Conservation (phyloP, 352 stramenopile genomes). For the Globisporangium viniferum region DNA sequence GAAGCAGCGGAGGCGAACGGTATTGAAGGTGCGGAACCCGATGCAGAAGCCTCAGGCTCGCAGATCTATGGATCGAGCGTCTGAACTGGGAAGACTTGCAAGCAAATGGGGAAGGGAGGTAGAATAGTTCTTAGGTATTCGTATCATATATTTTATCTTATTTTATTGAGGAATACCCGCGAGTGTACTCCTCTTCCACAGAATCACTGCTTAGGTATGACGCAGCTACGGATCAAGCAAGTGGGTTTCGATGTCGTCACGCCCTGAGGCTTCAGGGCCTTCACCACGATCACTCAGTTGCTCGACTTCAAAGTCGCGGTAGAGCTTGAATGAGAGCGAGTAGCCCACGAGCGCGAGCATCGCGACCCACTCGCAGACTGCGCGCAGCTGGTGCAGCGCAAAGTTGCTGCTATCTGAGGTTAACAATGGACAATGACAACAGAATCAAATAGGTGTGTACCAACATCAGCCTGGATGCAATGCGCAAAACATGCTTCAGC, state of each 20-base stretch:
- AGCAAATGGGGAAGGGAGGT: neutral
- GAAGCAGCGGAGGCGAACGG: neutral
- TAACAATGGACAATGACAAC: neutral
- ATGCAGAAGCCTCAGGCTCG: neutral
- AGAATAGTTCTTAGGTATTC: constrained; percentile 1
- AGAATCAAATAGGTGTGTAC: too few relatives aligned
- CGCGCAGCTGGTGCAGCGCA: constrained; percentile 34
- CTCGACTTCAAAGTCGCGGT: constrained; percentile 14
- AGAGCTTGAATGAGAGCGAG: constrained; percentile 40
- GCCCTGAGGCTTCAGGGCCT: too few relatives aligned
- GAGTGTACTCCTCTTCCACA: neutral
- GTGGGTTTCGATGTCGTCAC: too few relatives aligned
- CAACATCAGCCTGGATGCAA: too few relatives aligned
- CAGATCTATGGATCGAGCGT: neutral
- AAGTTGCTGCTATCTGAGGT: constrained; percentile 16
- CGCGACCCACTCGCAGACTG: constrained; percentile 39
- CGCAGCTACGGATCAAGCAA: neutral
- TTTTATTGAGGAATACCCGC: neutral
- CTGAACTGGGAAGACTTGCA: neutral
- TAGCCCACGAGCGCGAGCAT: constrained; percentile 55
- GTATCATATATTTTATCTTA: constrained; percentile 7
- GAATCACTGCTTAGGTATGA: too few relatives aligned
- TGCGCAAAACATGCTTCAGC: neutral
- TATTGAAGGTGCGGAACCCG: neutral
- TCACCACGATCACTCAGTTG: neutral